A percentile compares a stretch with the other conserved stretches of the same genome.
Evolutionary conservation across 371 early-diverging fungal species (phyloP).

Genomic region (Apophysomyces trapeziformis): DNA sequence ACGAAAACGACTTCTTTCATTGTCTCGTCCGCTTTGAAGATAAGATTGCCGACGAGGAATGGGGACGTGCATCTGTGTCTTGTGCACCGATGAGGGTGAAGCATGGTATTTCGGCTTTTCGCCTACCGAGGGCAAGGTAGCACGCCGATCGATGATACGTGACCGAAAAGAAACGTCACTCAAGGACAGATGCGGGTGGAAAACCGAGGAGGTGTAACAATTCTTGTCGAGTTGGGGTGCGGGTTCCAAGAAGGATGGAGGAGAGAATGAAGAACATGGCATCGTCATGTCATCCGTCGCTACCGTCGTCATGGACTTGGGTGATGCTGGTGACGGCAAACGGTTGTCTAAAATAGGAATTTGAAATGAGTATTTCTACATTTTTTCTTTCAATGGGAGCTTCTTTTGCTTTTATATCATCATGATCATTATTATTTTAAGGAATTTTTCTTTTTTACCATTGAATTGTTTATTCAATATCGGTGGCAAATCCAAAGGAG

Average conservation of each 20-base stretch:
- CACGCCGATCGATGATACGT: slow-evolving; percentile 15
- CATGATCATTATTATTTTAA: too few species aligned
- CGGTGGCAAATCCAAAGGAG: slow-evolving; percentile 33
- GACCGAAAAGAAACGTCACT: slow-evolving; percentile 12
- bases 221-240: slow-evolving; percentile 24
- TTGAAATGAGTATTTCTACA: too few species aligned
- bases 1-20: too few species aligned
- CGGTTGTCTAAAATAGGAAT: slow-evolving; percentile 13
- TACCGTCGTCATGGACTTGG: slow-evolving; percentile 13
- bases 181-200: slow-evolving; percentile 26
- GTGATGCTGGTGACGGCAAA: slow-evolving; percentile 21
- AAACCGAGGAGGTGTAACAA: slow-evolving; percentile 18
- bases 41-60: slow-evolving; percentile 27
- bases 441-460: not conserved
- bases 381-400: too few species aligned
- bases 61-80: slow-evolving; percentile 27
- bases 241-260: slow-evolving; percentile 35
- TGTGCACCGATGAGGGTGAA: slow-evolving; percentile 10
- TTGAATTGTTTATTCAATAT: slow-evolving; percentile 16
- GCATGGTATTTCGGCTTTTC: not conserved
- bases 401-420: too few species aligned
- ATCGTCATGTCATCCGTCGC: slow-evolving; percentile 4
- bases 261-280: slow-evolving; percentile 8
- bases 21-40: not conserved
- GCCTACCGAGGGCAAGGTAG: not conserved